phyloP scores from a whole-genome alignment of 208 protist species.

The Tritrichomonas foetus region DNA sequence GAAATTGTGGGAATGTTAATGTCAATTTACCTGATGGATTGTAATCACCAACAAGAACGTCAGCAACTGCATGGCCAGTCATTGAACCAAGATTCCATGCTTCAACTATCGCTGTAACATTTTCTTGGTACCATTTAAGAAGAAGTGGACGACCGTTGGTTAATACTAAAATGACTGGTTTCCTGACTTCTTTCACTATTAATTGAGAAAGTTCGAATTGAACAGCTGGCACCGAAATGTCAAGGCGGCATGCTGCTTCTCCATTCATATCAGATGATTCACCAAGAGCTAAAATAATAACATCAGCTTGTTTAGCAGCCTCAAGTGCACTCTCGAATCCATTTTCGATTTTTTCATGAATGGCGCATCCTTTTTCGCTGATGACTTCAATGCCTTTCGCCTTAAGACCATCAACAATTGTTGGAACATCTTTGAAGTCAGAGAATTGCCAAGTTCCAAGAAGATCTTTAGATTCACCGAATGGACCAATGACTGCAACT shows the following conservation, averaged over 20 bases:
- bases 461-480: background rate
- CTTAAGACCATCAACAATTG: too few relatives aligned
- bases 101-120: slow-evolving; percentile 18
- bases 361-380: background rate
- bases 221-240: slow-evolving; percentile 40
- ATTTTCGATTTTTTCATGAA: background rate
- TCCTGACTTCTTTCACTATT: slow-evolving; percentile 40
- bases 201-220: background rate
- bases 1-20: slow-evolving; percentile 43
- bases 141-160: slow-evolving; percentile 38
- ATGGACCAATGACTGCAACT: slow-evolving; percentile 34
- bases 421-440: too few relatives aligned
- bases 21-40: slow-evolving; percentile 47
- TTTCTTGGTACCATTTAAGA: slow-evolving; percentile 26
- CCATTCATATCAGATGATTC: background rate
- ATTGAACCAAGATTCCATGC: slow-evolving; percentile 43
- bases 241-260: slow-evolving; percentile 40
- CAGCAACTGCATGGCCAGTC: slow-evolving; percentile 39
- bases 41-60: slow-evolving; percentile 46
- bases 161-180: slow-evolving; percentile 42
- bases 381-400: too few relatives aligned
- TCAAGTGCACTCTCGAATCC: slow-evolving; percentile 32
- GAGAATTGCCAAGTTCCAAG: too few relatives aligned
- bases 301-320: slow-evolving; percentile 15
- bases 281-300: background rate